Evolutionary conservation across 2,329 filamentous ascomycete species (phyloP).

Genomic region (Stenocarpella maydis): DNA sequence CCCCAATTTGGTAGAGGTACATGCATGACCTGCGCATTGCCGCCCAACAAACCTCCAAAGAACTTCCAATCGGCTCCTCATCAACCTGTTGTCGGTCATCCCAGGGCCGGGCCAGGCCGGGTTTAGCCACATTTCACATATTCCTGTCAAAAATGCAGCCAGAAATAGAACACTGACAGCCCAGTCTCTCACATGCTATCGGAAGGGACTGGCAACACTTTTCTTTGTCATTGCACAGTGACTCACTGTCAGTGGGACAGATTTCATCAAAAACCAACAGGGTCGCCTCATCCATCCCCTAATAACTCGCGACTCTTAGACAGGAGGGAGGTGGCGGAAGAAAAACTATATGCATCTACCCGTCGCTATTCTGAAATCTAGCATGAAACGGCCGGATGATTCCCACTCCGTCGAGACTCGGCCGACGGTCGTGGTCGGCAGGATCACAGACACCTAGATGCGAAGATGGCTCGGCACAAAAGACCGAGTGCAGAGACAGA

Average conservation of each 20-base stretch:
- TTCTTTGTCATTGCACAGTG: slow-evolving; percentile 4
- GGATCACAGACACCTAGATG: not conserved
- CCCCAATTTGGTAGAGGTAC: no score
- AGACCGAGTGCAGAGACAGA: not conserved
- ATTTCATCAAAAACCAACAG: no score
- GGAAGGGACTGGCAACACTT: not conserved
- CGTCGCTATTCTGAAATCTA: slow-evolving; percentile 10
- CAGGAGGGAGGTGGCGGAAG: no score
- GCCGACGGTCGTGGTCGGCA: not conserved
- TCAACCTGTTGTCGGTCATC: not conserved
- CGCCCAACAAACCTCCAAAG: not conserved
- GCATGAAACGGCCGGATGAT: slow-evolving; percentile 10
- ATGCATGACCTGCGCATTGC: not conserved
- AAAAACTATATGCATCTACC: not conserved
- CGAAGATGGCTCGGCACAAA: not conserved
- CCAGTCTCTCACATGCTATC: not conserved
- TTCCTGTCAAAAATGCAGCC: not conserved
- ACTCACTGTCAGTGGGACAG: no score
- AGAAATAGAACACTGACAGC: not conserved
- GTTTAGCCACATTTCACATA: not conserved
- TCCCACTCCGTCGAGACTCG: not conserved
- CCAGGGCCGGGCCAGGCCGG: not conserved
- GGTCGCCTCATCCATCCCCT: not conserved
- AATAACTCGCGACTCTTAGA: not conserved
- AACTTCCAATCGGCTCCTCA: not conserved